Evolutionary conservation across 2,329 filamentous ascomycete species (phyloP).

Genomic region (Talaromyces amestolkiae): DNA sequence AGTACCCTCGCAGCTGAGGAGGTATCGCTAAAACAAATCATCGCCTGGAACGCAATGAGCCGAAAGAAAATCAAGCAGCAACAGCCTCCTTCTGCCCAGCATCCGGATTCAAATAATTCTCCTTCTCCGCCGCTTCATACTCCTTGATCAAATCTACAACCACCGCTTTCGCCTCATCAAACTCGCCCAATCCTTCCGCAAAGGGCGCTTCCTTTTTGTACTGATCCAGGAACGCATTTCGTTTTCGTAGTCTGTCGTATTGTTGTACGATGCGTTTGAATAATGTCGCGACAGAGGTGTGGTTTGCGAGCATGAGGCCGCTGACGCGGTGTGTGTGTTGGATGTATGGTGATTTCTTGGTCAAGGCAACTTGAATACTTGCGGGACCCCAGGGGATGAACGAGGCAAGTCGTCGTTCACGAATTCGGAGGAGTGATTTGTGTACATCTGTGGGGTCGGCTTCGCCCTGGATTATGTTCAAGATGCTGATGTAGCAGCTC

Average conservation of each 20-base stretch:
- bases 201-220: conserved; percentile 97
- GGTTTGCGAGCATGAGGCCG: conserved; percentile 95
- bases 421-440: conserved; percentile 93
- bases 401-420: conserved; percentile 86
- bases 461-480: conserved; percentile 98
- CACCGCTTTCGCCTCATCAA: conserved; percentile 90
- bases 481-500: conserved; percentile 97
- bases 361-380: conserved; percentile 94
- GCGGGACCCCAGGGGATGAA: conserved; percentile 99
- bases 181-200: conserved; percentile 85
- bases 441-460: conserved; percentile 97
- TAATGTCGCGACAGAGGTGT: conserved; percentile 92
- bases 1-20: conserved; percentile 9
- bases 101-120: conserved; percentile 82
- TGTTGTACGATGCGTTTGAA: conserved; percentile 92
- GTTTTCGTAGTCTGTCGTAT: conserved; percentile 91
- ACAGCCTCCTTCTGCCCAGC: conserved; percentile 45
- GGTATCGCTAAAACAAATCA: conserved; percentile 6
- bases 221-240: conserved; percentile 91
- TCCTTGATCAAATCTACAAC: conserved; percentile 88
- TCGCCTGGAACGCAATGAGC: not conserved
- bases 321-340: conserved; percentile 92
- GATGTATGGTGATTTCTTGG: conserved; percentile 94
- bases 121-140: conserved; percentile 91
- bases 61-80: not conserved